Evolutionary conservation across 352 stramenopile genomes (phyloP).

Genomic region (Lagenidium giganteum): DNA sequence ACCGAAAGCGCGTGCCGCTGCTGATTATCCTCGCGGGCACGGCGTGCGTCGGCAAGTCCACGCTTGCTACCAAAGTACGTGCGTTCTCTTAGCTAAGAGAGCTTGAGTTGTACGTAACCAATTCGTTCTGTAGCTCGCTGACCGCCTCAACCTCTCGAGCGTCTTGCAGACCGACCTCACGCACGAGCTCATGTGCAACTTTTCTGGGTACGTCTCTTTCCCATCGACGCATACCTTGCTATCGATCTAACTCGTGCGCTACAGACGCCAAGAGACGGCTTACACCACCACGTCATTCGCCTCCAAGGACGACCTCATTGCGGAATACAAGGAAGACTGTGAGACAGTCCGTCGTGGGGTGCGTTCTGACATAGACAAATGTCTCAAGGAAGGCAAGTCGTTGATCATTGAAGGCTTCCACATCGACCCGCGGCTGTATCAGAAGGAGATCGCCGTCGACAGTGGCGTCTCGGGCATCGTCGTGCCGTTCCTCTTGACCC

Average conservation of each 20-base stretch:
- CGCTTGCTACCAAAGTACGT: slow-evolving; percentile 77
- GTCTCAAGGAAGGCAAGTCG: slow-evolving; percentile 86
- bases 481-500: slow-evolving; percentile 50
- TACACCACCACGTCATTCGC: slow-evolving; percentile 60
- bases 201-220: slow-evolving; percentile 57
- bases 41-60: slow-evolving; percentile 82
- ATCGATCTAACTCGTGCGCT: neutral
- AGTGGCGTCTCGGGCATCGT: slow-evolving; percentile 62
- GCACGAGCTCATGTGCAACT: slow-evolving; percentile 89
- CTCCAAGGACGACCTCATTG: slow-evolving; percentile 55
- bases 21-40: slow-evolving; percentile 83
- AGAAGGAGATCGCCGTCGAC: slow-evolving; percentile 50
- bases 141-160: slow-evolving; percentile 83
- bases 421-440: slow-evolving; percentile 82
- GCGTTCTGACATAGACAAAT: slow-evolving; percentile 85
- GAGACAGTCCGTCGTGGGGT: slow-evolving; percentile 76
- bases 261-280: slow-evolving; percentile 46
- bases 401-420: slow-evolving; percentile 86
- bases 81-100: neutral
- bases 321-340: slow-evolving; percentile 76
- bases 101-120: neutral
- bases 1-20: slow-evolving; percentile 77
- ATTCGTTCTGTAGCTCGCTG: slow-evolving; percentile 45
- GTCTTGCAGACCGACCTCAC: slow-evolving; percentile 85
- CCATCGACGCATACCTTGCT: neutral